Base-by-base conservation (phyloP, 768 basidiomycete genomes). In the Phylloporus sp. region DNA sequence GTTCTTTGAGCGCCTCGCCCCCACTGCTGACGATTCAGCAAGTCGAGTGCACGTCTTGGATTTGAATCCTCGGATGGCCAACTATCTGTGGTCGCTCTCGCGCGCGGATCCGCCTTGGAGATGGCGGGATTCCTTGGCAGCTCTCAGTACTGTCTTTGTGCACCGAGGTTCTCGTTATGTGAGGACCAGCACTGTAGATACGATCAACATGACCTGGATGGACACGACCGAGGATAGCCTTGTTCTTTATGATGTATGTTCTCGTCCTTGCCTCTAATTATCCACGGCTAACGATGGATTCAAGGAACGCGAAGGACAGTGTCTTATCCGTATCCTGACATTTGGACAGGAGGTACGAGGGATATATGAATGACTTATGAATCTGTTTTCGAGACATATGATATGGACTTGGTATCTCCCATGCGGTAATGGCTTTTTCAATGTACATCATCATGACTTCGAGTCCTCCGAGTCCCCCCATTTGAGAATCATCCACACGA, bases 401-500 rank as follows among this genome's bases (percentile, higher is more conserved):
- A 50, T 44, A 35, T 49, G 44, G 7, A 50, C 13, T 38, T n/a
- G 42, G 22, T 29, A 26, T 32, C 13, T 39, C 35, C 28, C 20
- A 22, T 24, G 29, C 28, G 31, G 26, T 15, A n/a, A 28, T 18
- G 42, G 28, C 36, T 36, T 39, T 13, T 40, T 24, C 44, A 12
- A 26, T 54, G 41, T 12, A 35, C 39, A 44, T 40, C 26, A 32
- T 12, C 9, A 16, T 50, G 34, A 74, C 62, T 63, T 39, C 39
- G 2, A 43, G 16, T 43, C 35, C 26, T 13, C 22, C 6, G 34
- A 20, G 15, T 52, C 51, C 81, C 84, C 51, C 81, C 84, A 83
- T 55, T 69, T 76, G 31, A 86, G 59, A 53, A 73, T 64, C 28
- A 87, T 77, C 81, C 85, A 88, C 38, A 91, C 73, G 18, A 90